Percentiles rank a stretch among this genome's conserved stretches.
Conservation (phyloP, 1,284 basidiomycete species). For the Heterobasidion occidentale region DNA sequence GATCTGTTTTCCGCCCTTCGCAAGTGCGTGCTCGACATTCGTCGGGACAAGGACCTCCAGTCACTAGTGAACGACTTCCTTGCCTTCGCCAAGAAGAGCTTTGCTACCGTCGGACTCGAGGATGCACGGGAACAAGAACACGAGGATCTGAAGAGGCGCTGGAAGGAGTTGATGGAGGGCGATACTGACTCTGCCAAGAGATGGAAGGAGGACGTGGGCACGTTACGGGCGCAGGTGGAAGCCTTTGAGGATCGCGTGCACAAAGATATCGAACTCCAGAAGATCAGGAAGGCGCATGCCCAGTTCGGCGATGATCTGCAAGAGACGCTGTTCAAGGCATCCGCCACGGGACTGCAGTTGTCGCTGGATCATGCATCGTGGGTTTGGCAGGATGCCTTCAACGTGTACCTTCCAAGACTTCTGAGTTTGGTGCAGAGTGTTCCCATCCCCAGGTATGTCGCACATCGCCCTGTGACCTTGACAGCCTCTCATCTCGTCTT, state of each 20-base stretch:
- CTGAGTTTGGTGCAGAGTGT: conserved; percentile 41
- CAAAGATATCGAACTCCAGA: conserved; percentile 38
- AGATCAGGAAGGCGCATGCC: conserved; percentile 35
- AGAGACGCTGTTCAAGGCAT: conserved; percentile 30
- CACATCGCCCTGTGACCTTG: not conserved
- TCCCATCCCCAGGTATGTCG: conserved; percentile 54
- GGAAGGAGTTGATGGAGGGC: conserved; percentile 37
- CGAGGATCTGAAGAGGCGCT: conserved; percentile 37
- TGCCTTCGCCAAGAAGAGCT: conserved; percentile 31
- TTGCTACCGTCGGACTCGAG: conserved; percentile 43
- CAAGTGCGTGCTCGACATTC: conserved; percentile 33
- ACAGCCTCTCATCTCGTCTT: not conserved
- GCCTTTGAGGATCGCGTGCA: conserved; percentile 38
- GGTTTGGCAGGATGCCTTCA: conserved; percentile 69
- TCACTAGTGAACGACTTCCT: conserved; percentile 43
- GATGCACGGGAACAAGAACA: conserved; percentile 40
- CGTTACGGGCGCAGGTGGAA: conserved; percentile 32
- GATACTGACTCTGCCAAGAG: conserved; percentile 31
- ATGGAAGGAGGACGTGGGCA: conserved; percentile 42
- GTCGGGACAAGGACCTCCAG: conserved; percentile 38
- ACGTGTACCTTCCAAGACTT: conserved; percentile 50
- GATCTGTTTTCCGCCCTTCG: conserved; percentile 31
- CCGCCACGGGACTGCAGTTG: conserved; percentile 35
- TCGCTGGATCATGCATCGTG: conserved; percentile 52
- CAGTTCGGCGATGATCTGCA: conserved; percentile 40